phyloP scores from a whole-genome alignment of 345 rosid species.

The Gossypium raimondii region DNA sequence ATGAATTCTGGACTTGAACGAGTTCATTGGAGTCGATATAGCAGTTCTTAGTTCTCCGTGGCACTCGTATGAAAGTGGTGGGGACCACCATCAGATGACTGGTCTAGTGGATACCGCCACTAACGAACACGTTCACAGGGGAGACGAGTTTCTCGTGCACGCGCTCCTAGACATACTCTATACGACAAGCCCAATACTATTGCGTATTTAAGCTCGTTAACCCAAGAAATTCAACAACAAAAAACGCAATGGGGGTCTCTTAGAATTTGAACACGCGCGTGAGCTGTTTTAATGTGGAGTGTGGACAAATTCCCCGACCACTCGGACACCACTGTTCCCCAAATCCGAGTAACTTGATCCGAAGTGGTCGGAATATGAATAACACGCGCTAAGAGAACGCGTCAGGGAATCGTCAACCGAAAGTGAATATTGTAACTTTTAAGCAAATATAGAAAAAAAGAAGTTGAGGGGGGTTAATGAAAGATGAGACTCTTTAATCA shows the following conservation, averaged over 20 bases:
- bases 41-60: background rate
- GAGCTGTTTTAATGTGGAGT: constrained; percentile 9
- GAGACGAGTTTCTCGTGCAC: constrained; percentile 9
- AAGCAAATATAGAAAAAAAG: background rate
- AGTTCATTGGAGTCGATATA: constrained; percentile 2
- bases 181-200: background rate
- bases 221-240: background rate
- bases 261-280: constrained; percentile 31
- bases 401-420: background rate
- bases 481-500: background rate
- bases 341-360: constrained; percentile 17
- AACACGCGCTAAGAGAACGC: constrained; percentile 13
- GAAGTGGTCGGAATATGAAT: constrained; percentile 12
- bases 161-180: background rate
- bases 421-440: background rate
- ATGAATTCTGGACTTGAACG: background rate
- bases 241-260: background rate
- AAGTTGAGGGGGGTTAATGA: background rate
- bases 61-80: background rate
- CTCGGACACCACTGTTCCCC: constrained; percentile 15
- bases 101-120: background rate
- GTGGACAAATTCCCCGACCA: constrained; percentile 27
- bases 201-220: background rate
- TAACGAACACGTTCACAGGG: background rate
- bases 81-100: constrained; percentile 8